Conservation (phyloP, 176 grass and related monocot genomes). For the Oryza glaberrima region DNA sequence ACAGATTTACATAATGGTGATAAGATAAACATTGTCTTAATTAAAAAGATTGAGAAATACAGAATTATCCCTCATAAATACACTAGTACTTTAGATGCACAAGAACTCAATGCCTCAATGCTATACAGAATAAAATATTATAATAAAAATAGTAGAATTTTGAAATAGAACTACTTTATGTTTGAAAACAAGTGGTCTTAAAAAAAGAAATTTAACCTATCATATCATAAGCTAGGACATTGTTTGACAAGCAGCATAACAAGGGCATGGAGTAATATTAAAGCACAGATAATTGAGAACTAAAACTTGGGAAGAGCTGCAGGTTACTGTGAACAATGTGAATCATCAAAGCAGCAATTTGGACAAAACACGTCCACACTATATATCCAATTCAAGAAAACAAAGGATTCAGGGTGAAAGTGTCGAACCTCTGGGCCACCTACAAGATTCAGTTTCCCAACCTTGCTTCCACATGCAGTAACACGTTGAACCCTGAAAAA, state of each 20-base stretch:
- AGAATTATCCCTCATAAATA: neutral
- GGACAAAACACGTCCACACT: neutral
- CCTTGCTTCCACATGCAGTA: constrained; percentile 78
- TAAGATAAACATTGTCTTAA: constrained; percentile 10
- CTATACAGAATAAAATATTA: constrained; percentile 13
- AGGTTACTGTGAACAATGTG: neutral
- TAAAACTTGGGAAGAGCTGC: neutral
- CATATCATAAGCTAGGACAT: neutral
- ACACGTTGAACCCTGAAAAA: constrained; percentile 76
- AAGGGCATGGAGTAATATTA: neutral
- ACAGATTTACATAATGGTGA: constrained; percentile 9
- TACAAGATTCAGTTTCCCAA: constrained; percentile 82
- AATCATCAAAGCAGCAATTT: constrained; percentile 3
- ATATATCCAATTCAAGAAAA: constrained; percentile 11
- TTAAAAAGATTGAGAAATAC: neutral
- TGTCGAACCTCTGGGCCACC: constrained; percentile 85
- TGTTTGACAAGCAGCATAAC: neutral
- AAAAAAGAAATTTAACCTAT: neutral
- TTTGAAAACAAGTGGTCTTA: neutral
- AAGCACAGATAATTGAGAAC: neutral
- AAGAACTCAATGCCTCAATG: neutral
- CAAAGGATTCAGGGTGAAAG: constrained; percentile 16
- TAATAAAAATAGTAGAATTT: neutral
- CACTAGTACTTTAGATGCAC: neutral
- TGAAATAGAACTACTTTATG: neutral